Evolutionary conservation across 1,284 basidiomycete species (phyloP), one percentile per base, ranked within the genome.

Genomic region (Pseudozyma sp.): DNA sequence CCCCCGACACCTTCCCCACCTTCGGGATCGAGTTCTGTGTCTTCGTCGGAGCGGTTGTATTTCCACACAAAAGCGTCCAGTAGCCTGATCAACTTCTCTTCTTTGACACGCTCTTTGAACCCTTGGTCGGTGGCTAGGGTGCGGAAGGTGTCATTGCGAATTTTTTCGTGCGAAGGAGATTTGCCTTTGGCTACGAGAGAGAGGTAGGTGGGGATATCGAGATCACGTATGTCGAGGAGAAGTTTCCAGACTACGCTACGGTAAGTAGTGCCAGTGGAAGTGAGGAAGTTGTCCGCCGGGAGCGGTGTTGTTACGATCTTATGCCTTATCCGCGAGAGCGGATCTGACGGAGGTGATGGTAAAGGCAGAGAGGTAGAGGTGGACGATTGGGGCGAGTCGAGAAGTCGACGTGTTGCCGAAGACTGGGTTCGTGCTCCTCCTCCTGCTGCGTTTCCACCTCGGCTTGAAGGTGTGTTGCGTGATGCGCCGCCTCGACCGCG

Each of bases 51-150:
- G 0, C 45, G 38, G 76, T 92, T 89, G 86, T 92, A 93, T 77
- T 92, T 89, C 96, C 96, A 99, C 3, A 97, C 95, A 85, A 97
- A 98, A 0, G 95, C 96, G 83, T 99, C 96, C 31, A 99, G 87
- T 14, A 97, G 86, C 31, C 96, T 90, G 66, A 98, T 92, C n/a
- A 98, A 89, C 92, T 95, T 96, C 77, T 95, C 94, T 85, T 98
- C 95, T 36, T 92, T 90, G 16, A 99, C 96, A 56, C 92, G 91
- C 81, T 94, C 92, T 86, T 96, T 95, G 88, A 98, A 99, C 10
- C 92, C 92, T 71, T 91, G 90, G 85, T 98, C 96, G 1, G 95
- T 98, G 1, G 95, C 94, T 21, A 99, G 87, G 11, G 96, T 99
- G 58, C 96, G 93, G 79, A 87, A 86, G 36, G 84, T 85, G 75